Evolutionary conservation across 192 early-diverging fungal genomes (phyloP).

Genomic region (Cetraspora pellucida): DNA sequence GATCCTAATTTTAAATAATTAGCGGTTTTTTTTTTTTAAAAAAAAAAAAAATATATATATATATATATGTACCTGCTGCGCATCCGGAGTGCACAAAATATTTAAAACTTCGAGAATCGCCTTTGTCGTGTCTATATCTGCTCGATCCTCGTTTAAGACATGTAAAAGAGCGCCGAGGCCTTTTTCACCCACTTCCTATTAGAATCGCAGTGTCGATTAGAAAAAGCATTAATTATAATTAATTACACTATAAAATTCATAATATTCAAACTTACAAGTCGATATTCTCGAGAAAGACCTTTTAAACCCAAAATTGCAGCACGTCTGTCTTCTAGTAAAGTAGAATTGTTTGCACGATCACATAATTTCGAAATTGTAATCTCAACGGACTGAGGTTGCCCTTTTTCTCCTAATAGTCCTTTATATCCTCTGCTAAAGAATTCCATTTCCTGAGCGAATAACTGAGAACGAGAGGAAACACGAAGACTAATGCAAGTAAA

Average conservation of each 20-base stretch:
- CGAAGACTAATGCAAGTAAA: no score
- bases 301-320: constrained; percentile 86
- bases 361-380: constrained; percentile 85
- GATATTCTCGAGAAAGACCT: constrained; percentile 83
- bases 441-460: constrained; percentile 10
- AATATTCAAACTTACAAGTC: constrained; percentile 49
- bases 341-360: constrained; percentile 81
- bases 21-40: no score
- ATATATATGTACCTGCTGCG: constrained; percentile 17
- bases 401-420: constrained; percentile 65
- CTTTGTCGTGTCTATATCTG: constrained; percentile 86
- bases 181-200: constrained; percentile 82
- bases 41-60: background rate
- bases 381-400: constrained; percentile 60
- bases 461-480: no score
- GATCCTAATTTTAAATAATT: background rate
- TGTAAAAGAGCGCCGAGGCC: constrained; percentile 74
- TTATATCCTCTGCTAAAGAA: constrained; percentile 47
- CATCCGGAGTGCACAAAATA: constrained; percentile 63
- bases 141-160: constrained; percentile 75
- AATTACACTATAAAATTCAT: background rate
- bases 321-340: constrained; percentile 87
- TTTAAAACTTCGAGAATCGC: constrained; percentile 88
- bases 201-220: background rate
- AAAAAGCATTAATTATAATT: background rate